Evolutionary conservation across 2,329 filamentous ascomycete genomes (phyloP), one percentile per base, ranked within the genome.

Genomic region (Fusarium mundagurra): DNA sequence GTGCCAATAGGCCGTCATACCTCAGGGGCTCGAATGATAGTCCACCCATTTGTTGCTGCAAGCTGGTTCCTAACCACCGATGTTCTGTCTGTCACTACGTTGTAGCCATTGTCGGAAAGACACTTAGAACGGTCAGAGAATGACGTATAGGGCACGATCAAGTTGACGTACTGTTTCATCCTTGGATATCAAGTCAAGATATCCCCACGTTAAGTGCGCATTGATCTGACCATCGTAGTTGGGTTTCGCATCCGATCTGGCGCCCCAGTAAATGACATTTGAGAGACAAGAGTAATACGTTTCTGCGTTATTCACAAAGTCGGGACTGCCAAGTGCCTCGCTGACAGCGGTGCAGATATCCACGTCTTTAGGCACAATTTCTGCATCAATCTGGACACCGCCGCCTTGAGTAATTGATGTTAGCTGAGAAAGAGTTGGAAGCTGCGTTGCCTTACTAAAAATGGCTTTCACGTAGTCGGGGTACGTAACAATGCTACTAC

Each of bases 271-370:
- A 20, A 41, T 31, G 11, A 59, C 47, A 44, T 22, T 27, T 11
- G 53, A 44, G 13, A 70, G 45, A 44, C 67, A 70, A 11, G 13
- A 27, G 36, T 58, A 70, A 33, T 69, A 45, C 2, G 24, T 53
- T 17, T 45, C 38, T 8, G 67, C 53, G 14, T 68, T 48, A 1
- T 29, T 12, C 17, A 47, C 33, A 16, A 64, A 70, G 11, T 38
- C 33, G 24, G 24, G 17, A 39, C 45, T 47, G 5, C 58, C 67
- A 16, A 70, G 58, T 17, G 57, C 64, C 47, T 31, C 13, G 17
- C 16, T 9, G 24, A 68, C 41, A 8, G 64, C 67, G 17, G 33
- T 31, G 22, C 64, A 70, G 10, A 64, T 63, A 43, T 68, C 22
- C 22, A 64, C 53, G 4, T 50, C 33, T 16, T 57, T 31, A 11